Evolutionary conservation across 257 asterid species (phyloP).

Genomic region (Marsdenia floribunda): DNA sequence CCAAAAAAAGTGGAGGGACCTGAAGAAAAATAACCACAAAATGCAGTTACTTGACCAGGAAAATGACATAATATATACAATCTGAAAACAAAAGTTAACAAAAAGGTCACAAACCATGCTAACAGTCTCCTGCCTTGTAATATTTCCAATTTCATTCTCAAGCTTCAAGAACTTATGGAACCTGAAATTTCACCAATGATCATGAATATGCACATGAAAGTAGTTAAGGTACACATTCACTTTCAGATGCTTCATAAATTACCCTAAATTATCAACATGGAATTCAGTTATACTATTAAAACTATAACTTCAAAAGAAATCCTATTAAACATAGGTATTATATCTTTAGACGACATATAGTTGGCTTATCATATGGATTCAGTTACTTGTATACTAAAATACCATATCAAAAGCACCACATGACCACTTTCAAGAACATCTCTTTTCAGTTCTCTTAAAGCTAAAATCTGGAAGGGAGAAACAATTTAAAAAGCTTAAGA

Average conservation of each 20-base stretch:
- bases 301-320: background rate
- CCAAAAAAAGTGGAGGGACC: slow-evolving; percentile 99
- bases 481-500: background rate
- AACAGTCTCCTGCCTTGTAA: slow-evolving; percentile 96
- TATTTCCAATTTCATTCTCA: slow-evolving; percentile 93
- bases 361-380: background rate
- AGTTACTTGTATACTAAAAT: background rate
- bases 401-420: background rate
- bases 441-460: background rate
- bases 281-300: background rate
- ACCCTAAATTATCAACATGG: background rate
- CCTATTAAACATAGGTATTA: background rate
- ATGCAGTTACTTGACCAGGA: slow-evolving; percentile 17
- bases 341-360: background rate
- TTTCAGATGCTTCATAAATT: background rate
- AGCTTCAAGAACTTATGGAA: slow-evolving; percentile 91
- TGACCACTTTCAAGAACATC: background rate
- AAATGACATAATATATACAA: background rate
- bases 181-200: slow-evolving; percentile 44
- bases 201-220: slow-evolving; percentile 1
- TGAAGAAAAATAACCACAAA: slow-evolving; percentile 31
- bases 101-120: slow-evolving; percentile 74
- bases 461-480: background rate
- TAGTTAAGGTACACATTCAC: background rate
- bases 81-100: slow-evolving; percentile 18